Base-by-base conservation (phyloP, 352 stramenopile genomes). In the Pythium aquatile region DNA sequence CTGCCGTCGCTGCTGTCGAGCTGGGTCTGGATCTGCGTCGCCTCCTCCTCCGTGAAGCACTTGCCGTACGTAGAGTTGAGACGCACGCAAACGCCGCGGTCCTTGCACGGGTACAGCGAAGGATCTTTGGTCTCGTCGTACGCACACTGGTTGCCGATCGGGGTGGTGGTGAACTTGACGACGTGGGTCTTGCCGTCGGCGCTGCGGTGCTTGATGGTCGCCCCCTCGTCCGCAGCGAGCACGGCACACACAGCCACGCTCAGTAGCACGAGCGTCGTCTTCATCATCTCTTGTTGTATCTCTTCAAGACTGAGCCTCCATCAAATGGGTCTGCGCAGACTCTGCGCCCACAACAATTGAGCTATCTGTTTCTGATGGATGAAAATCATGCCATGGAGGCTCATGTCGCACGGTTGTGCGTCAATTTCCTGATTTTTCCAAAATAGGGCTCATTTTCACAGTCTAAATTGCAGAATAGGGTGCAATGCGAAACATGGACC, bases 121-220 rank as follows among this genome's bases (percentile, higher is more conserved):
- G 80, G 75, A 48, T 87, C 78, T 42, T 83, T 72, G 48, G 68
- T 77, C 59, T 55, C 76, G 68, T 88, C 78, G 70, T 83, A 90
- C 30, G 77, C 75, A 69, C 81, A 88, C 58, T 84, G 81, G 17
- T 79, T 32, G 62, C 81, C 81, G 44, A 85, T 47, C 2, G 39
- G 6, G 2, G 35, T 26, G 24, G 32, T 20, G 3, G 3, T 20
- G 20, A 54, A 55, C 37, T 55, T 58, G 26, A 51, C 6, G 3
- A 35, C 37, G 24, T 61, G 42, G 40, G 28, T 47, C 29, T 55
- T 46, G 42, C 42, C 40, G 33, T 46, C 16, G 6, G 52, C 52
- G 17, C 30, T 35, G 40, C 40, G 40, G 40, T 48, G 40, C 40
- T 20, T 48, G 40, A 48, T 40, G 35, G 35, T 48, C 42, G 39